Percentiles rank a stretch among this genome's conserved stretches.
Evolutionary conservation across 2,329 filamentous ascomycete genomes (phyloP).

Genomic region (Aspergillus hiratsukae): DNA sequence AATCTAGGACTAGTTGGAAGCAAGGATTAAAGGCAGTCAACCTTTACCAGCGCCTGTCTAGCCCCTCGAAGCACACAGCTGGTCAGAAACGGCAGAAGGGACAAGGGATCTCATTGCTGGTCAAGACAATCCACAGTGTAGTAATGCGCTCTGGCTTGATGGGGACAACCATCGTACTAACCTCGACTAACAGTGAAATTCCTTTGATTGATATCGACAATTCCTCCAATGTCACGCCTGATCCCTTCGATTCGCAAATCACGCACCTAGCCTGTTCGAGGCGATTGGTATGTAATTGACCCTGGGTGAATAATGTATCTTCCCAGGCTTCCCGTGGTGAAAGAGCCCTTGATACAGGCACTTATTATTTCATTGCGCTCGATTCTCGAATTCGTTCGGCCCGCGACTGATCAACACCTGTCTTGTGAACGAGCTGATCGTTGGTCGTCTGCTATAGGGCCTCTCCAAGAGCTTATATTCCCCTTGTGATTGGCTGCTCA

Average conservation of each 20-base stretch:
- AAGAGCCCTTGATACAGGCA: not conserved
- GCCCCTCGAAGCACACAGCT: not conserved
- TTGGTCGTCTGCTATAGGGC: not conserved
- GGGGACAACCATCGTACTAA: conserved; percentile 2
- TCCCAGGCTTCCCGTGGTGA: not conserved
- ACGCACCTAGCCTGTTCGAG: conserved; percentile 1
- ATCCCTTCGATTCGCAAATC: conserved; percentile 4
- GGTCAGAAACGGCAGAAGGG: not conserved
- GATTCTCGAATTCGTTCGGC: not conserved
- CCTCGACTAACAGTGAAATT: conserved; percentile 1
- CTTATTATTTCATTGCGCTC: not conserved
- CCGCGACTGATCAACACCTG: not conserved
- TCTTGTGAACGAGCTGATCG: not conserved
- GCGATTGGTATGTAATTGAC: conserved; percentile 5
- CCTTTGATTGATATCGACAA: conserved; percentile 4
- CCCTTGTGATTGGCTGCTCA: not conserved
- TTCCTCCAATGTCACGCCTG: conserved; percentile 1
- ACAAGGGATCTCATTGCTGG: conserved; percentile 6
- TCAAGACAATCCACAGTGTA: conserved; percentile 14
- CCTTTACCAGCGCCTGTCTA: not conserved
- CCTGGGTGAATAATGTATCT: not conserved
- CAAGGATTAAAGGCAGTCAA: not conserved
- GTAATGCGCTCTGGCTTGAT: not conserved
- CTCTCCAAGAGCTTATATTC: conserved; percentile 1
- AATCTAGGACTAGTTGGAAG: not conserved